Percentiles rank a stretch among this genome's conserved stretches.
These are phyloP conservation scores for Aspergillus sp. DNA, from an alignment of 2,329 filamentous ascomycete species.

Conservation along the genomic window DNA sequence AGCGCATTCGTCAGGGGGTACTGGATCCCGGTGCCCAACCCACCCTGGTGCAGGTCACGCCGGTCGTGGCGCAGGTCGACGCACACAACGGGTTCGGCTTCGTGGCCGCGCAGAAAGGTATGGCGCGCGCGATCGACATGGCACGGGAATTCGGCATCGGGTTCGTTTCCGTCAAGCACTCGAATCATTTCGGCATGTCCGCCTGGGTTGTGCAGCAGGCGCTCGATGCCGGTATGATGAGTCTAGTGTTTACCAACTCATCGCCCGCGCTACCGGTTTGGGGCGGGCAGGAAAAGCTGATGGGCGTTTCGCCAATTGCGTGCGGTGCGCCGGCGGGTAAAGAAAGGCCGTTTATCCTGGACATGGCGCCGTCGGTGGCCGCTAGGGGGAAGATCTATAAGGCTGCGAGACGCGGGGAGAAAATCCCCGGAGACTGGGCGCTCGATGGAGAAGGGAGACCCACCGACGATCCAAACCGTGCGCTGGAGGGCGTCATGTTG, in stretches of 20 bases:
- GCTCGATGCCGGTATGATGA: conserved; percentile 69
- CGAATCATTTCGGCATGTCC: conserved; percentile 81
- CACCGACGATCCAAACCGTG: conserved; percentile 71
- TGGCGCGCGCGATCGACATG: conserved; percentile 66
- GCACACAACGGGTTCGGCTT: conserved; percentile 75
- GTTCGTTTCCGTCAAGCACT: conserved; percentile 72
- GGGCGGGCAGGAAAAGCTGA: conserved; percentile 66
- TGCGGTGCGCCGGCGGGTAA: conserved; percentile 70
- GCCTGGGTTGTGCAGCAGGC: conserved; percentile 80
- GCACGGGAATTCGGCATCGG: conserved; percentile 68
- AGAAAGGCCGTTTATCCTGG: conserved; percentile 57
- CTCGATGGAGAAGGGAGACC: conserved; percentile 66
- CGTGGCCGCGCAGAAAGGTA: conserved; percentile 65
- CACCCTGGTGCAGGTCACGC: conserved; percentile 61
- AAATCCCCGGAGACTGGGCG: conserved; percentile 62
- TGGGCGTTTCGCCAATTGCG: conserved; percentile 72
- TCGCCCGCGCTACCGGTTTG: conserved; percentile 71
- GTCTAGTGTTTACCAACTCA: conserved; percentile 69
- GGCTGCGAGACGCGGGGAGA: conserved; percentile 42
- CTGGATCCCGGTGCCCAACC: conserved; percentile 63
- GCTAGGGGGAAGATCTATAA: conserved; percentile 49
- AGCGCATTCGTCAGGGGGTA: conserved; percentile 68
- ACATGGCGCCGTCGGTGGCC: conserved; percentile 49
- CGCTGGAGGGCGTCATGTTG: conserved; percentile 76
- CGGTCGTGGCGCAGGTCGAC: conserved; percentile 67